Base-by-base conservation (phyloP, 352 stramenopile species). In the Elongisporangium anandrum region DNA sequence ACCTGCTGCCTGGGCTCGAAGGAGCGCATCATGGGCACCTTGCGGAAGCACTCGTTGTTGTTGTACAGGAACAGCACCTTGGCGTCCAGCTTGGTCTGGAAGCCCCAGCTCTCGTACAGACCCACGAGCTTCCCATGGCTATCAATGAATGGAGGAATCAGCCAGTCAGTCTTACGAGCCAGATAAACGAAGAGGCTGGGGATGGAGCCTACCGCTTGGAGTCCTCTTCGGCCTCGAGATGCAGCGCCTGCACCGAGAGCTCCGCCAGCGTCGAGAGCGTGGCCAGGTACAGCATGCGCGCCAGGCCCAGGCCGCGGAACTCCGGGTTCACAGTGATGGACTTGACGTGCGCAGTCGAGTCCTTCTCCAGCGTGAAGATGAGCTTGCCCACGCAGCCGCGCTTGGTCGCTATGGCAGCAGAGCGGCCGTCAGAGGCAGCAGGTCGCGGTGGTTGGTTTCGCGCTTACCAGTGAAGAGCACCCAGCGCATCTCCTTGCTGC, bases 51-150 rank as follows among this genome's bases (percentile, higher is more conserved):
- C 39, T 94, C 75, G 51, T 78, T 87, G 69, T 86, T 77, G 66
- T 92, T 94, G 73, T 94, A 92, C 23, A 94, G 76, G 57, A 92
- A 87, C 1, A 91, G 71, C 15, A 91, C 69, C 52, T 87, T 90
- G 23, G 75, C 83, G n/a, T 79, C 69, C 0, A 61, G 55, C 21
- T 84, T 68, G 56, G 80, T 66, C 1, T 57, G 34, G 41, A 94
- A 93, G 6, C 83, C 85, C 83, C 85, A 94, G 1, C 59, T 63
- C 16, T 78, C 72, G 68, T 94, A 94, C 34, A 92, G 67, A 10
- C 70, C 76, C 15, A 94, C 85, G 4, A 94, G 59, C 49, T 77
- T 78, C 5, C 73, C 80, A 45, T 87, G 69, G 15, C 70, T 72
- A 51, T 26, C 2, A 39, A 7, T 7, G 24, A 39, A 7, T 8